These are phyloP conservation scores for thale cress (Arabidopsis thaliana) DNA, from an alignment of 345 rosid species.

Conservation along the genomic window DNA sequence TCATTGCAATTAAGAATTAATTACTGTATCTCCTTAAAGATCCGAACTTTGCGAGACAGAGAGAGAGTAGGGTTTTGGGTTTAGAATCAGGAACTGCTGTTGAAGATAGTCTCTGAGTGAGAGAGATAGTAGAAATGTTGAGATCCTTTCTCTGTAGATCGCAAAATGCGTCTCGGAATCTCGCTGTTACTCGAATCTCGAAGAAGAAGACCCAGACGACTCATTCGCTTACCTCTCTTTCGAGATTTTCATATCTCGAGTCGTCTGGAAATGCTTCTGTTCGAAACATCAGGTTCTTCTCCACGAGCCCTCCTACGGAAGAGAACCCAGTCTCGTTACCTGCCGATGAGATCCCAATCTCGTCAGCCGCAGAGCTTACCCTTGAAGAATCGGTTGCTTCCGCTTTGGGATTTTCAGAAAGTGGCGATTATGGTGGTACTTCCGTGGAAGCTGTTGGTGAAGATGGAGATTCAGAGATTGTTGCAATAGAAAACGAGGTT, in stretches of 20 bases:
- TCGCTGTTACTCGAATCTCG: constrained; percentile 30
- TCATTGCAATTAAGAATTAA: not conserved
- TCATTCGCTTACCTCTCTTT: constrained; percentile 28
- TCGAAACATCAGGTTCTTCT: constrained; percentile 48
- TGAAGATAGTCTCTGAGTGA: not conserved
- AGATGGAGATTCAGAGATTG: constrained; percentile 29
- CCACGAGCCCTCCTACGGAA: constrained; percentile 40
- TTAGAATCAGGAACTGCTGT: constrained; percentile 27
- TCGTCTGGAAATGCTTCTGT: constrained; percentile 37
- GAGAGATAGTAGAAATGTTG: constrained; percentile 54
- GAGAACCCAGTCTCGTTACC: constrained; percentile 32
- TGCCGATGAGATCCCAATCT: constrained; percentile 28
- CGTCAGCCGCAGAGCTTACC: constrained; percentile 22
- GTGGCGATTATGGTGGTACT: constrained; percentile 35
- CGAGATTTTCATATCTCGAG: constrained; percentile 27
- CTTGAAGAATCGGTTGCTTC: constrained; percentile 25
- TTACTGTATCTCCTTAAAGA: not conserved
- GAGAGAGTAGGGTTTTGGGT: constrained; percentile 43
- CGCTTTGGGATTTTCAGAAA: constrained; percentile 28
- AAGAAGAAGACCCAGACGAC: constrained; percentile 40
- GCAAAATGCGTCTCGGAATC: constrained; percentile 45
- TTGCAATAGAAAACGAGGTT: constrained; percentile 10
- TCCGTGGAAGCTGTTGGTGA: constrained; percentile 25
- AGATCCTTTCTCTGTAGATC: constrained; percentile 56
- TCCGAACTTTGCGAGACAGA: not conserved